A percentile compares a stretch with the other conserved stretches of the same genome.
Evolutionary conservation across 768 basidiomycete species (phyloP).

Genomic region (Brasilioporus rufonigricans): DNA sequence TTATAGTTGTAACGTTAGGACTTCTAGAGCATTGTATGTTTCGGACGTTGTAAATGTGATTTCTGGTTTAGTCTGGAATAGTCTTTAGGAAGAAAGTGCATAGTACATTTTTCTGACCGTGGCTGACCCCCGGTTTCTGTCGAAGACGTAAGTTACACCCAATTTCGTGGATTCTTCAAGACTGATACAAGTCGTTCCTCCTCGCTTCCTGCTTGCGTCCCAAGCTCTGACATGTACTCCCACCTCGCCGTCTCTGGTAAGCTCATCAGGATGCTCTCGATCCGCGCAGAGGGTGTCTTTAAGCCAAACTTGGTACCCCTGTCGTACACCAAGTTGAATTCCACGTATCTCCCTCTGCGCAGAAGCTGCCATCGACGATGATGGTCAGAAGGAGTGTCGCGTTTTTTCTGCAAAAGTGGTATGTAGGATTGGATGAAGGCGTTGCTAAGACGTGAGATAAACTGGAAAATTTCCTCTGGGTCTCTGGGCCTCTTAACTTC

Average conservation of each 20-base stretch:
- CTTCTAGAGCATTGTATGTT: background rate
- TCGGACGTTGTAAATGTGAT: background rate
- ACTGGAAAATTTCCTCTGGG: slow-evolving; percentile 70
- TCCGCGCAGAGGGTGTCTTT: slow-evolving; percentile 78
- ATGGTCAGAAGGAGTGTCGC: slow-evolving; percentile 57
- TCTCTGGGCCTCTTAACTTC: slow-evolving; percentile 49
- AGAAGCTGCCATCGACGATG: slow-evolving; percentile 92
- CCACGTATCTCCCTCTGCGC: slow-evolving; percentile 89
- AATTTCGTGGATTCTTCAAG: slow-evolving; percentile 60
- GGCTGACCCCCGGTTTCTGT: too few species aligned
- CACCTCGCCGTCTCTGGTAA: slow-evolving; percentile 83
- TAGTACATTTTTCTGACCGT: too few species aligned
- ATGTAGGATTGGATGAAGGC: slow-evolving; percentile 89
- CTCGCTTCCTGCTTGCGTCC: slow-evolving; percentile 55
- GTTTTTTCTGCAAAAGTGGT: slow-evolving; percentile 71
- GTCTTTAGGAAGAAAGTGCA: background rate
- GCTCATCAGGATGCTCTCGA: slow-evolving; percentile 91
- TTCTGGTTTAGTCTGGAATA: background rate
- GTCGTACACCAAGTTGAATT: slow-evolving; percentile 89
- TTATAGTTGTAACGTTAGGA: background rate
- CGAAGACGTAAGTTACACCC: slow-evolving; percentile 39
- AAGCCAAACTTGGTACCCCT: slow-evolving; percentile 87
- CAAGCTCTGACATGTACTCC: slow-evolving; percentile 86
- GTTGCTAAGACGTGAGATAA: slow-evolving; percentile 69
- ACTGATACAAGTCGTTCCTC: slow-evolving; percentile 65